Evolutionary conservation across 306 rosid genomes (phyloP).

Genomic region (Corylus avellana): DNA sequence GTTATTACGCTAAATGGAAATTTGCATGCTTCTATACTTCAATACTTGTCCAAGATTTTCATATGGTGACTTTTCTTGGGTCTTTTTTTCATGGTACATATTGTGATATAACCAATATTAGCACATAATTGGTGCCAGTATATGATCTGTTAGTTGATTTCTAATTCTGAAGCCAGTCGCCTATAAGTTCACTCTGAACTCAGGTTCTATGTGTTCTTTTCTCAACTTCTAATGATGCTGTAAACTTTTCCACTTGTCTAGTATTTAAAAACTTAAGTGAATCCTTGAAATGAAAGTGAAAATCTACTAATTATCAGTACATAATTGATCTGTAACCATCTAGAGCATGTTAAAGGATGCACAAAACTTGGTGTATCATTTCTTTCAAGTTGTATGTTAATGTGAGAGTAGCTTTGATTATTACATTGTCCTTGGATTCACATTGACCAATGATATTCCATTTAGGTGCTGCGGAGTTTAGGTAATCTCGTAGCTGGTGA

Average conservation of each 20-base stretch:
- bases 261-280: not conserved
- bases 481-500: conserved; percentile 94
- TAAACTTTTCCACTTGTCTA: not conserved
- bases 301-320: not conserved
- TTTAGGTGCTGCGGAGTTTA: conserved; percentile 83
- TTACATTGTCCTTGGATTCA: conserved; percentile 20
- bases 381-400: conserved; percentile 5
- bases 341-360: not conserved
- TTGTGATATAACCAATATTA: not conserved
- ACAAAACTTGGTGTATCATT: conserved; percentile 7
- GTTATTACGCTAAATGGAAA: too few species aligned
- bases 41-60: not conserved
- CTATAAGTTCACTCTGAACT: not conserved
- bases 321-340: not conserved
- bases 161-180: not conserved
- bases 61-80: not conserved
- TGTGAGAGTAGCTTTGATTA: conserved; percentile 10
- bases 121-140: not conserved
- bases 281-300: not conserved
- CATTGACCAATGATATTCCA: conserved; percentile 37
- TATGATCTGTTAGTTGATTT: not conserved
- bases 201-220: not conserved
- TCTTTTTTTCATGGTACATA: not conserved
- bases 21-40: not conserved
- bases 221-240: not conserved